These are phyloP conservation scores for Suhomyces anneliseae DNA, from an alignment of 1,139 yeast genomes.

Conservation along the genomic window DNA sequence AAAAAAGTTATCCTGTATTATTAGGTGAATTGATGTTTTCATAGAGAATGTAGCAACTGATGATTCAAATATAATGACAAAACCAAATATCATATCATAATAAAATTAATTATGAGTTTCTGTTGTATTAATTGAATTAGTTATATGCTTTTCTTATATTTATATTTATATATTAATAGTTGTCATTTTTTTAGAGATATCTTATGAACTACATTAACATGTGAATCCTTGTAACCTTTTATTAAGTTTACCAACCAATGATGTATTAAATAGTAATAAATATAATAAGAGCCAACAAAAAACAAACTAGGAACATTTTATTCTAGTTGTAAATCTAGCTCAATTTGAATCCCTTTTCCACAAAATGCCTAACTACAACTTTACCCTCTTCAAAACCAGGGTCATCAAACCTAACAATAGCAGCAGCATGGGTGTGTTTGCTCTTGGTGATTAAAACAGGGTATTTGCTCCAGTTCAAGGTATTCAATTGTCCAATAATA, in stretches of 20 bases:
- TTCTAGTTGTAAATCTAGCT: no score
- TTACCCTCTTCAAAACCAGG: slow-evolving; percentile 66
- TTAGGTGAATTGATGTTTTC: not conserved
- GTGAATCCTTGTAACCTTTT: no score
- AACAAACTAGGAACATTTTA: no score
- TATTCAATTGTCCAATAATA: slow-evolving; percentile 59
- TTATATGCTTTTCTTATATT: no score
- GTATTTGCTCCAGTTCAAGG: slow-evolving; percentile 63
- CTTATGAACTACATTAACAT: no score
- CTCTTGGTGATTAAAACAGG: slow-evolving; percentile 70
- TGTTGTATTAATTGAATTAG: not conserved
- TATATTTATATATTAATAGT: no score
- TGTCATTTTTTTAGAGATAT: no score
- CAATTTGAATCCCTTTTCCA: slow-evolving; percentile 27
- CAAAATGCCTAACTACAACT: slow-evolving; percentile 64
- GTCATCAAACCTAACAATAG: slow-evolving; percentile 62
- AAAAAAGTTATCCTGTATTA: not conserved
- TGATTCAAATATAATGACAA: not conserved
- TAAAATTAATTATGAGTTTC: no score
- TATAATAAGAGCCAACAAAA: no score
- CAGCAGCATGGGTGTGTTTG: slow-evolving; percentile 75
- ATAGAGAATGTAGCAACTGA: not conserved
- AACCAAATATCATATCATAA: not conserved
- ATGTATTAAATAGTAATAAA: no score
- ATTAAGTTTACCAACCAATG: no score